These are phyloP conservation scores for Eleusine coracana DNA, from an alignment of 176 grass and related monocot species.

Conservation along the genomic window DNA sequence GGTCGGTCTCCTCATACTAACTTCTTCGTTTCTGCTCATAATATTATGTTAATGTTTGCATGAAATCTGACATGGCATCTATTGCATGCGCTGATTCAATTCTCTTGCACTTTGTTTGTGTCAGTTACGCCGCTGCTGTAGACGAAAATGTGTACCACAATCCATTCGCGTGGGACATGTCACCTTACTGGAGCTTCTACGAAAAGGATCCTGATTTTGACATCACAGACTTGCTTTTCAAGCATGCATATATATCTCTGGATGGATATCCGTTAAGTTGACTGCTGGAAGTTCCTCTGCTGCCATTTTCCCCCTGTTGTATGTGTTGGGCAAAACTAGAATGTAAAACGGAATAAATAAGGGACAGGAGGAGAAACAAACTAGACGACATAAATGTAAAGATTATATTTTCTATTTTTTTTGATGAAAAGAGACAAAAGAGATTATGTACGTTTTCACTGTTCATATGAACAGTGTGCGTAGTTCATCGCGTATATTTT, in stretches of 20 bases:
- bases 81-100: not conserved
- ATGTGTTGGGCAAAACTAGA: too few species aligned
- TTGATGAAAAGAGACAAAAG: too few species aligned
- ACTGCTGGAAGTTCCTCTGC: not conserved
- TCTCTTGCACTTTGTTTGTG: too few species aligned
- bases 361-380: too few species aligned
- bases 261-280: not conserved
- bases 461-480: too few species aligned
- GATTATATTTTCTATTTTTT: too few species aligned
- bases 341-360: too few species aligned
- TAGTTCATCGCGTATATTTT: too few species aligned
- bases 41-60: too few species aligned
- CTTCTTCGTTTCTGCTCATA: not conserved
- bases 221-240: not conserved
- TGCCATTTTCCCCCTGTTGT: too few species aligned
- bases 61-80: not conserved
- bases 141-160: not conserved
- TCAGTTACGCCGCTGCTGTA: not conserved
- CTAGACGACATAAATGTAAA: too few species aligned
- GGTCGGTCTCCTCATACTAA: not conserved
- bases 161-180: constrained; percentile 4
- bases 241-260: not conserved
- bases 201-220: not conserved
- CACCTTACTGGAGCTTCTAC: not conserved
- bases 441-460: too few species aligned